Evolutionary conservation across 768 basidiomycete genomes (phyloP).

Genomic region (Tricholomella constricta): DNA sequence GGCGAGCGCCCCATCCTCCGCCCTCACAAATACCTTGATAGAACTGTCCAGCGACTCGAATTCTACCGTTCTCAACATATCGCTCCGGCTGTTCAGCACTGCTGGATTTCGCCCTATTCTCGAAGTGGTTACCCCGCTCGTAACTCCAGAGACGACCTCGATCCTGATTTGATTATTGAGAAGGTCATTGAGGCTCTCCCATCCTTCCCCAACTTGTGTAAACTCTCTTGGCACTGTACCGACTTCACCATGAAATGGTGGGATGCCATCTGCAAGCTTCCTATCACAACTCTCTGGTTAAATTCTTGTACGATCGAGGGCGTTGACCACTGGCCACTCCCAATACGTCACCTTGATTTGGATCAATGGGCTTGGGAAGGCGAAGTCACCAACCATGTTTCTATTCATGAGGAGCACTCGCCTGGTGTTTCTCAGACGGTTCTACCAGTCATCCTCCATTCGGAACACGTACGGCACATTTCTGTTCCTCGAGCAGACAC

Average conservation of each 20-base stretch:
- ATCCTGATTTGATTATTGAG: conserved; percentile 33
- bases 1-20: conserved; percentile 27
- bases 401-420: conserved; percentile 33
- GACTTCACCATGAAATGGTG: conserved; percentile 36
- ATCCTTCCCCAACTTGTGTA: conserved; percentile 32
- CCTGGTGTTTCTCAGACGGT: conserved; percentile 28
- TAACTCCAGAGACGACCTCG: conserved; percentile 32
- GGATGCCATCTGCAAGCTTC: conserved; percentile 27
- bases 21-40: conserved; percentile 30
- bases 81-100: conserved; percentile 33
- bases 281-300: conserved; percentile 33
- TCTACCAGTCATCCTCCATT: conserved; percentile 29
- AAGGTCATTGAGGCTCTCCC: conserved; percentile 30
- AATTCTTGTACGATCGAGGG: conserved; percentile 30
- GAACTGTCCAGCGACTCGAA: conserved; percentile 29
- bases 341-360: conserved; percentile 29
- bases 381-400: conserved; percentile 32
- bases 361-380: conserved; percentile 43
- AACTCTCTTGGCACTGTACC: conserved; percentile 38
- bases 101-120: conserved; percentile 38
- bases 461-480: conserved; percentile 29
- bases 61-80: conserved; percentile 35
- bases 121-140: conserved; percentile 29
- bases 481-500: conserved; percentile 36
- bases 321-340: conserved; percentile 9